Evolutionary conservation across 345 rosid genomes (phyloP).

Genomic region (Noccaea bulbosa): DNA sequence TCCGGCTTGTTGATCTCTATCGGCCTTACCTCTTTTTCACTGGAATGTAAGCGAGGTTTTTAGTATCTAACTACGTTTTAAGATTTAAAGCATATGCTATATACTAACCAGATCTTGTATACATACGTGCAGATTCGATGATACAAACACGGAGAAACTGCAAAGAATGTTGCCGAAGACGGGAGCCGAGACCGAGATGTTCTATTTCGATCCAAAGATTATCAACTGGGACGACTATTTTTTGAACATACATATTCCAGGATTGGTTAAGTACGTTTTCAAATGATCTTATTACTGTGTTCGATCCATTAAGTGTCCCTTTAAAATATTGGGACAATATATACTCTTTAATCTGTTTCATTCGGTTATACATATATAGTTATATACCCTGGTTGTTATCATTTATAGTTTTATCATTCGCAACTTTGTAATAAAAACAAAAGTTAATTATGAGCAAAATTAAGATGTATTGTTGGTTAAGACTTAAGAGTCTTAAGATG

Average conservation of each 20-base stretch:
- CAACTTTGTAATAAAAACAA: too few species aligned
- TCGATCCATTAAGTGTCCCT: neutral
- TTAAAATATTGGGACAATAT: neutral
- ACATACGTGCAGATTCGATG: slow-evolving; percentile 37
- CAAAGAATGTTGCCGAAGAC: slow-evolving; percentile 6
- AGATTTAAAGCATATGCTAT: neutral
- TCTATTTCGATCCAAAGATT: slow-evolving; percentile 54
- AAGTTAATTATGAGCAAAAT: too few species aligned
- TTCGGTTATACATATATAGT: neutral
- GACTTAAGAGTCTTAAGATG: too few species aligned
- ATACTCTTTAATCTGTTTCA: neutral
- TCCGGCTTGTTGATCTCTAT: slow-evolving; percentile 40
- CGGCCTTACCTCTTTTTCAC: slow-evolving; percentile 41
- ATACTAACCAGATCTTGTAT: neutral
- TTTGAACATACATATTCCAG: slow-evolving; percentile 52
- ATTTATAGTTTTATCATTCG: neutral
- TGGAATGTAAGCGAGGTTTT: slow-evolving; percentile 35
- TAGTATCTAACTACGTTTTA: neutral
- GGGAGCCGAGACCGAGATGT: slow-evolving; percentile 33
- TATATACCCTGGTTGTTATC: neutral
- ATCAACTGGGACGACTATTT: slow-evolving; percentile 65
- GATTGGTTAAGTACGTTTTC: slow-evolving; percentile 44
- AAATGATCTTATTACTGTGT: neutral
- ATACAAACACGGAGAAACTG: slow-evolving; percentile 28
- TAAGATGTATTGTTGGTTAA: too few species aligned